Evolutionary conservation across 1,284 basidiomycete genomes (phyloP).

Genomic region (Rhodotorula sp.): DNA sequence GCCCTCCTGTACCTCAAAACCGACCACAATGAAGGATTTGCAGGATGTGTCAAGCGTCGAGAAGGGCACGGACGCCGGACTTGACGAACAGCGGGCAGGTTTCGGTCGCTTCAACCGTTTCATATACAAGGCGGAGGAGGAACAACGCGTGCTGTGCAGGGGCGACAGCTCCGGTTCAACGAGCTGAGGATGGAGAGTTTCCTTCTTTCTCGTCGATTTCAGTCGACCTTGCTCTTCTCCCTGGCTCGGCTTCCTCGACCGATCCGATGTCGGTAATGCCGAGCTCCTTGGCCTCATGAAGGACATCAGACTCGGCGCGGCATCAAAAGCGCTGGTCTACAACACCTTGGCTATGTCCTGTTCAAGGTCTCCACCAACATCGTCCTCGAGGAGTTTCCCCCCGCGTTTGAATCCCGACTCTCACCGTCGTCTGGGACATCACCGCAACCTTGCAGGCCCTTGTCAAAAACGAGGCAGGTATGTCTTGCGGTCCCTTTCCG

Average conservation of each 20-base stretch:
- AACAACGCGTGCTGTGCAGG: too few relatives aligned
- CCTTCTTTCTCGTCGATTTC: too few relatives aligned
- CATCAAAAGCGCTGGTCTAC: conserved; percentile 16
- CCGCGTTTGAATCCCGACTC: conserved; percentile 60
- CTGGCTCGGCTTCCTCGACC: conserved; percentile 3
- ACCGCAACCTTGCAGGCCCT: conserved; percentile 63
- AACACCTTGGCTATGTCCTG: conserved; percentile 31
- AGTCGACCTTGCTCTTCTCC: conserved; percentile 29
- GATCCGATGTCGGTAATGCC: conserved; percentile 23
- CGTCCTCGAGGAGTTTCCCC: conserved; percentile 50
- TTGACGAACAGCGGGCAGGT: too few relatives aligned
- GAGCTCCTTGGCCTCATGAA: conserved; percentile 27
- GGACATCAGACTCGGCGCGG: conserved; percentile 18
- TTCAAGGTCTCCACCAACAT: conserved; percentile 44
- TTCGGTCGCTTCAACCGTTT: too few relatives aligned
- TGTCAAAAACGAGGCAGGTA: conserved; percentile 56
- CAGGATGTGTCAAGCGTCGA: too few relatives aligned
- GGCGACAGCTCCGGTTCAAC: too few relatives aligned
- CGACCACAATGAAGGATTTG: too few relatives aligned
- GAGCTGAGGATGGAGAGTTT: too few relatives aligned
- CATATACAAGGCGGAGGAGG: too few relatives aligned
- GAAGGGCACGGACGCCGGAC: too few relatives aligned
- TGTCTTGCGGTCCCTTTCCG: too few relatives aligned
- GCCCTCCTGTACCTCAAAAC: too few relatives aligned
- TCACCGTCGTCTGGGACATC: conserved; percentile 62